Conservation (phyloP, 1,284 basidiomycete genomes). For the Psilocybe mexicana region DNA sequence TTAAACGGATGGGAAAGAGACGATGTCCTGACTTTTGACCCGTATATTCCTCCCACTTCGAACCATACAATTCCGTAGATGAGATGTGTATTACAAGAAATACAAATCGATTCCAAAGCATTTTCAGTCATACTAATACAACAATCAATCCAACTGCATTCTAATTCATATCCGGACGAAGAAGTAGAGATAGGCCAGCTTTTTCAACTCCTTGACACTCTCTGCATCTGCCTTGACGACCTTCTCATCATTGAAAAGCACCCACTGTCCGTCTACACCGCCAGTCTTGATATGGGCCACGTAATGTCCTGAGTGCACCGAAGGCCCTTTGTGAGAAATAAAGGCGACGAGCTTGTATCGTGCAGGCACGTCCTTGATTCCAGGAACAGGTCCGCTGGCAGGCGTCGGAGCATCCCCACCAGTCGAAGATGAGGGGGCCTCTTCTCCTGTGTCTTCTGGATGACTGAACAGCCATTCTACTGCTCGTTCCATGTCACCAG, state of each 20-base stretch:
- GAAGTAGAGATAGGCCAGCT: constrained; percentile 86
- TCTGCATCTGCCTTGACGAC: constrained; percentile 84
- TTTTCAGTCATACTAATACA: background rate
- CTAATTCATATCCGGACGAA: constrained; percentile 62
- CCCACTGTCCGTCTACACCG: constrained; percentile 60
- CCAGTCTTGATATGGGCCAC: constrained; percentile 73
- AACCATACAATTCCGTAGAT: background rate
- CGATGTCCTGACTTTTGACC: background rate
- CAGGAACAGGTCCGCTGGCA: constrained; percentile 31
- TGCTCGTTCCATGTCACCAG: constrained; percentile 79
- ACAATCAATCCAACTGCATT: background rate
- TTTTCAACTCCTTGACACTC: constrained; percentile 72
- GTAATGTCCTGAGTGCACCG: constrained; percentile 94
- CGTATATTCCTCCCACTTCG: no score
- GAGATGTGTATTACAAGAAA: background rate
- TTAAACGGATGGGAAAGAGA: background rate
- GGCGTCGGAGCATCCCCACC: constrained; percentile 58
- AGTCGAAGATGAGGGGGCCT: constrained; percentile 28
- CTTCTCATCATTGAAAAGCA: constrained; percentile 95
- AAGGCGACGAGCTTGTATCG: constrained; percentile 86
- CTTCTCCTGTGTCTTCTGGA: constrained; percentile 84
- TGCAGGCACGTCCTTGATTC: constrained; percentile 69
- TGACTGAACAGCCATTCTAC: constrained; percentile 98
- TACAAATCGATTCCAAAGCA: background rate
- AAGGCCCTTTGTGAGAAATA: constrained; percentile 96